Evolutionary conservation across 176 grass and related monocot species (phyloP).

Genomic region (Oryza meyeriana): DNA sequence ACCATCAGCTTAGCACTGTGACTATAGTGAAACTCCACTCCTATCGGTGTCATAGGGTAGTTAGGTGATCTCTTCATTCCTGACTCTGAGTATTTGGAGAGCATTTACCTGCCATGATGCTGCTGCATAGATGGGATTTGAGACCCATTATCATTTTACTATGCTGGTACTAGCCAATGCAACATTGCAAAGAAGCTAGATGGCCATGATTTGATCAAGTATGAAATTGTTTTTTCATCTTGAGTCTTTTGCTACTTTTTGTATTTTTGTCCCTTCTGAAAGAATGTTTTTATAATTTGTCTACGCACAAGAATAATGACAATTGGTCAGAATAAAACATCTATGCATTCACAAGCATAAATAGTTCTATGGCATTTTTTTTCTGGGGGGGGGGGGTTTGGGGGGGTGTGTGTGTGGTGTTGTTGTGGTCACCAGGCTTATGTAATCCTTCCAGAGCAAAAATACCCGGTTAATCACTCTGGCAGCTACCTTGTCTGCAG

Average conservation of each 20-base stretch:
- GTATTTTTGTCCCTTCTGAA: background rate
- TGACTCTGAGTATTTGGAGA: background rate
- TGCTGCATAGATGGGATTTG: background rate
- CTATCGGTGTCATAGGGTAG: background rate
- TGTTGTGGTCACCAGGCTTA: background rate
- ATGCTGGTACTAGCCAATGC: background rate
- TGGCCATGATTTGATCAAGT: background rate
- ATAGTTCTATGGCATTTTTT: background rate
- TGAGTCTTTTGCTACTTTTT: background rate
- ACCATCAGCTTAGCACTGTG: background rate
- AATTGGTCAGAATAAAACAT: background rate
- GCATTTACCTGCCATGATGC: background rate
- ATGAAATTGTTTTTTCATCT: background rate
- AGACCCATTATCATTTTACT: background rate
- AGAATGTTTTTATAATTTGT: background rate
- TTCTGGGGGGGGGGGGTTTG: too few species aligned
- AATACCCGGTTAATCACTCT: background rate
- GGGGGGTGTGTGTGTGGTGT: background rate
- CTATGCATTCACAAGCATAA: background rate
- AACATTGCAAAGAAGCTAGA: background rate
- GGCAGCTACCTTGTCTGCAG: background rate
- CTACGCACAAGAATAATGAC: background rate
- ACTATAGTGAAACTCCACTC: background rate
- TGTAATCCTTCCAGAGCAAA: background rate
- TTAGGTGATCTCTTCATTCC: constrained; percentile 2